Evolutionary conservation across 169 alveolate genomes (phyloP).

Genomic region (Cyclospora cayetanensis): DNA sequence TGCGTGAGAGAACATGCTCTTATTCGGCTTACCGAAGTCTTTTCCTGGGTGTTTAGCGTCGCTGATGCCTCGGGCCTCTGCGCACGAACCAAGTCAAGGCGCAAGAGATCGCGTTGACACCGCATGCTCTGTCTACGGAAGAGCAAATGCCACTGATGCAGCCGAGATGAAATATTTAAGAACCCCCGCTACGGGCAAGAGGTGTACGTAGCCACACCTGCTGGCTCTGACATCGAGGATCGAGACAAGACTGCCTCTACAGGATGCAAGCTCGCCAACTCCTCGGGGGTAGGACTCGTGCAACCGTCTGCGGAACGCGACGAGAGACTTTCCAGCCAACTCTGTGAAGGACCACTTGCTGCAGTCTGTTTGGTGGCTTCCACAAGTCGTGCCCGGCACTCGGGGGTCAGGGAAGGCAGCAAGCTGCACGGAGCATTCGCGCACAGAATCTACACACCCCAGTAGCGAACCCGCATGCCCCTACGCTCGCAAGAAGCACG

Average conservation of each 20-base stretch:
- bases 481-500: no score
- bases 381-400: slow-evolving; percentile 60
- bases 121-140: neutral
- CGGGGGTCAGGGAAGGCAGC: slow-evolving; percentile 53
- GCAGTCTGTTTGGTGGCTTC: slow-evolving; percentile 57
- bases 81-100: no score
- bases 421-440: slow-evolving; percentile 48
- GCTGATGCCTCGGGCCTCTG: neutral
- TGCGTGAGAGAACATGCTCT: neutral
- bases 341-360: slow-evolving; percentile 30
- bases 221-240: neutral
- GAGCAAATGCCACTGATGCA: neutral
- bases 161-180: neutral
- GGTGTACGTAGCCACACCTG: slow-evolving; percentile 19
- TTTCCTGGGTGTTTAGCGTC: slow-evolving; percentile 32
- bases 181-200: no score
- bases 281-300: slow-evolving; percentile 52
- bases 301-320: slow-evolving; percentile 32
- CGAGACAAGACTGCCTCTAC: neutral
- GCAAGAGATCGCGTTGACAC: no score
- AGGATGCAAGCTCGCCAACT: neutral
- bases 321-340: slow-evolving; percentile 41
- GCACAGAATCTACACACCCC: no score
- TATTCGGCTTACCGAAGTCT: slow-evolving; percentile 26
- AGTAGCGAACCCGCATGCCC: no score